A percentile compares a stretch with the other conserved stretches of the same genome.
phyloP scores from a whole-genome alignment of 2,329 filamentous ascomycete genomes.

The Myriosclerotinia duriaeana region DNA sequence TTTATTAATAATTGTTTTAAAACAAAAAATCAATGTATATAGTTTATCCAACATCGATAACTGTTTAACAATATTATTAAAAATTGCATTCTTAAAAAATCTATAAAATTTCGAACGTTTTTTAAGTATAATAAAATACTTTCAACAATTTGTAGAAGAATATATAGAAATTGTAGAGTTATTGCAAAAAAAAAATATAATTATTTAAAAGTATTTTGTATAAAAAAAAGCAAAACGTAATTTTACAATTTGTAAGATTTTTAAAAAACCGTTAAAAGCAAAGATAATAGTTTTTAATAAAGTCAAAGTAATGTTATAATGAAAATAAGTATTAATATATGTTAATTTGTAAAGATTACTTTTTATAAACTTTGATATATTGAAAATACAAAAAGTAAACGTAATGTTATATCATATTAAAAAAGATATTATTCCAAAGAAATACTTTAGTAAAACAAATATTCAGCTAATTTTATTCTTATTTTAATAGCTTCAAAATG shows the following conservation, averaged over 20 bases:
- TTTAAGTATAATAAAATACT: background rate
- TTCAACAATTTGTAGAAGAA: background rate
- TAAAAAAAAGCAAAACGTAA: background rate
- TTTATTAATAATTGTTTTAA: too few relatives aligned
- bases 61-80: too few relatives aligned
- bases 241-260: background rate
- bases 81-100: too few relatives aligned
- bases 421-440: background rate
- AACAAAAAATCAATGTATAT: too few relatives aligned
- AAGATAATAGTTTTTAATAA: background rate
- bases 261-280: background rate
- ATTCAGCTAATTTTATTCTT: background rate
- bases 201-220: background rate
- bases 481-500: background rate
- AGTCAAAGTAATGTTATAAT: background rate
- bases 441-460: background rate
- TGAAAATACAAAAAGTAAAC: background rate
- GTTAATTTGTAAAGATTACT: background rate
- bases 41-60: too few relatives aligned
- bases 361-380: background rate
- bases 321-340: background rate
- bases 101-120: too few relatives aligned
- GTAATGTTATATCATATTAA: background rate
- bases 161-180: background rate
- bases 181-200: background rate